Evolutionary conservation across 2,329 filamentous ascomycete species (phyloP).

Genomic region (Aspergillus neoniger): DNA sequence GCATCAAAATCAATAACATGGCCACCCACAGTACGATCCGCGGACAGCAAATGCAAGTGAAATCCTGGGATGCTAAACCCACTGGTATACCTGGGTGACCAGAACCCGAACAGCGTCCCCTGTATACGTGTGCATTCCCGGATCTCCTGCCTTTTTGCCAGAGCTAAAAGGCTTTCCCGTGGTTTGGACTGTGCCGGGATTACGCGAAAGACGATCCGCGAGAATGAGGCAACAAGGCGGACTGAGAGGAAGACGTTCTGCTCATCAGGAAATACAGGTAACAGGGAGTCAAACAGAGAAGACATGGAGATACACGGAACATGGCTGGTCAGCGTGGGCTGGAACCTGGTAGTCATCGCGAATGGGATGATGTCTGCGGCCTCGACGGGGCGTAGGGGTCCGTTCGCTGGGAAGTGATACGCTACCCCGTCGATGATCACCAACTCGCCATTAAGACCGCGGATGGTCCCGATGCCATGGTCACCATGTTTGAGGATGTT

Average conservation of each 20-base stretch:
- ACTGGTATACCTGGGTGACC: constrained; percentile 43
- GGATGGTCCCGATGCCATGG: constrained; percentile 49
- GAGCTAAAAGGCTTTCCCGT: constrained; percentile 5
- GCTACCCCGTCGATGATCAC: constrained; percentile 44
- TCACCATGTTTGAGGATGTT: constrained; percentile 43
- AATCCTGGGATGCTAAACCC: constrained; percentile 47
- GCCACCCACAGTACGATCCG: constrained; percentile 40
- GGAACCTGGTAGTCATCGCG: constrained; percentile 35
- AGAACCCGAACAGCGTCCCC: constrained; percentile 48
- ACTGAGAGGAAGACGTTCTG: constrained; percentile 20
- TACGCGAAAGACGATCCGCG: constrained; percentile 6
- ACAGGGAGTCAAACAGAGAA: constrained; percentile 5
- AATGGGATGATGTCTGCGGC: constrained; percentile 45
- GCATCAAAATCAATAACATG: constrained; percentile 20
- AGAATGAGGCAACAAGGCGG: constrained; percentile 9
- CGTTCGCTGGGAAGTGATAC: constrained; percentile 39
- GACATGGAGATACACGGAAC: constrained; percentile 6
- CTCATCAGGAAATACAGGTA: constrained; percentile 10
- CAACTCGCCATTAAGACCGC: constrained; percentile 48
- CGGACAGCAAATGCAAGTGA: constrained; percentile 46
- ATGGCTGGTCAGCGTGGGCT: constrained; percentile 24
- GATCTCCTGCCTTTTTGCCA: constrained; percentile 31
- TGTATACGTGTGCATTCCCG: constrained; percentile 38
- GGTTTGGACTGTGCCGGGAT: constrained; percentile 8
- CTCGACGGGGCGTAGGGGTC: constrained; percentile 18